phyloP scores from a whole-genome alignment of 768 basidiomycete genomes.

The Mycena latifolia region DNA sequence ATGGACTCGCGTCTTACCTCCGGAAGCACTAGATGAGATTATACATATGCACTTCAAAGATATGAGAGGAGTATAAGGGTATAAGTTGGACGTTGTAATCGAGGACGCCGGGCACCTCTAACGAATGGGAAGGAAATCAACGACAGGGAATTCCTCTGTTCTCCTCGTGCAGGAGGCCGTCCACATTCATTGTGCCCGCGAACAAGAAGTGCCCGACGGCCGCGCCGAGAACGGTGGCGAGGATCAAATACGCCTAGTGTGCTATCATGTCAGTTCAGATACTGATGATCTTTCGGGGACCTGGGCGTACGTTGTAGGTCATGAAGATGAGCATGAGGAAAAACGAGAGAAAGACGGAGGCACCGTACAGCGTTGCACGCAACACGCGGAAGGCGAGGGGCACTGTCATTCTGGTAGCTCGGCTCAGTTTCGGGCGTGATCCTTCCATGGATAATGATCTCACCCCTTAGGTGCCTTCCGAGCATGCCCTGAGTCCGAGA shows the following conservation, averaged over 20 bases:
- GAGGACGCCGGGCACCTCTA: too few relatives aligned
- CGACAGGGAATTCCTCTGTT: not conserved
- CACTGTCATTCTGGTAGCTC: conserved; percentile 57
- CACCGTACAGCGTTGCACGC: conserved; percentile 80
- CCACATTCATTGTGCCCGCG: conserved; percentile 49
- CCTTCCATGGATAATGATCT: too few relatives aligned
- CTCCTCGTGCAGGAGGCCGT: not conserved
- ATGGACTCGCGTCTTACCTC: too few relatives aligned
- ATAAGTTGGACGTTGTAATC: too few relatives aligned
- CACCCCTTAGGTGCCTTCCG: not conserved
- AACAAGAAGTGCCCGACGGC: conserved; percentile 86
- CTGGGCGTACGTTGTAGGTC: conserved; percentile 96
- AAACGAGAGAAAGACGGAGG: conserved; percentile 81
- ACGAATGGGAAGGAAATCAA: not conserved
- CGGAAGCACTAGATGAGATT: too few relatives aligned
- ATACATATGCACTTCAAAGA: too few relatives aligned
- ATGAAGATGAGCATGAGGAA: conserved; percentile 96
- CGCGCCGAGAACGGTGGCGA: conserved; percentile 84
- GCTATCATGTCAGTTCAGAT: not conserved
- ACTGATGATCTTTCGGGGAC: conserved; percentile 6
- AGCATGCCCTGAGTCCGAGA: not conserved
- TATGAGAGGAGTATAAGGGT: too few relatives aligned
- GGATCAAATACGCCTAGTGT: conserved; percentile 84
- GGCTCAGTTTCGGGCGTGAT: not conserved
- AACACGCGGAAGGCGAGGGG: conserved; percentile 61